Conservation (phyloP, 164 flowering plant species). For the Chloranthus sessilifolius region DNA sequence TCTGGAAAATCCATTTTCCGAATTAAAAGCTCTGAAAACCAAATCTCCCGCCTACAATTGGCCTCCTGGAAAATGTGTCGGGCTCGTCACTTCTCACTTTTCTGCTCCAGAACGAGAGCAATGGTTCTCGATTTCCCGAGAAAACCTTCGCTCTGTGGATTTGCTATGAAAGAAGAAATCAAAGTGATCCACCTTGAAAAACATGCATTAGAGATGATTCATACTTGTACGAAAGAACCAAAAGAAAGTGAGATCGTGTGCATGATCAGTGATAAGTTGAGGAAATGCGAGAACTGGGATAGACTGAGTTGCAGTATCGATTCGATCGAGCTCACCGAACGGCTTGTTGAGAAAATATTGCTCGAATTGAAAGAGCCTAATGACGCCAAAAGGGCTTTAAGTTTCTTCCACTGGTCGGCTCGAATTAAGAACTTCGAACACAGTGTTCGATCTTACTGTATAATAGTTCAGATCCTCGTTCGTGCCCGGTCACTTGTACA, state of each 20-base stretch:
- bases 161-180: too few species aligned
- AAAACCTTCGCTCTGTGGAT: too few species aligned
- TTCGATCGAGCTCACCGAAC: slow-evolving; percentile 26
- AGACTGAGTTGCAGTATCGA: slow-evolving; percentile 21
- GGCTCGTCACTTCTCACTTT: too few species aligned
- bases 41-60: too few species aligned
- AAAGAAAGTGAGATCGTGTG: background rate
- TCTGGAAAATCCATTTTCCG: too few species aligned
- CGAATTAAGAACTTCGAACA: slow-evolving; percentile 30
- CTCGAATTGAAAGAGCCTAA: slow-evolving; percentile 51
- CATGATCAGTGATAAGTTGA: slow-evolving; percentile 33
- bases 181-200: too few species aligned
- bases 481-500: slow-evolving; percentile 45
- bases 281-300: slow-evolving; percentile 50
- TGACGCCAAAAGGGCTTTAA: slow-evolving; percentile 54
- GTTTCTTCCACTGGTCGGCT: slow-evolving; percentile 84
- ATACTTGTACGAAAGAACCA: background rate
- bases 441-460: slow-evolving; percentile 39
- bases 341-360: slow-evolving; percentile 38
- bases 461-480: slow-evolving; percentile 52
- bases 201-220: too few species aligned
- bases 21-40: too few species aligned
- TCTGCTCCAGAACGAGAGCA: too few species aligned
- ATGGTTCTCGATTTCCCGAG: too few species aligned
- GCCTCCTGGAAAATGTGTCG: too few species aligned